Evolutionary conservation across 768 basidiomycete genomes (phyloP), one percentile per base, ranked within the genome.

Genomic region (Lactarius evosmus): DNA sequence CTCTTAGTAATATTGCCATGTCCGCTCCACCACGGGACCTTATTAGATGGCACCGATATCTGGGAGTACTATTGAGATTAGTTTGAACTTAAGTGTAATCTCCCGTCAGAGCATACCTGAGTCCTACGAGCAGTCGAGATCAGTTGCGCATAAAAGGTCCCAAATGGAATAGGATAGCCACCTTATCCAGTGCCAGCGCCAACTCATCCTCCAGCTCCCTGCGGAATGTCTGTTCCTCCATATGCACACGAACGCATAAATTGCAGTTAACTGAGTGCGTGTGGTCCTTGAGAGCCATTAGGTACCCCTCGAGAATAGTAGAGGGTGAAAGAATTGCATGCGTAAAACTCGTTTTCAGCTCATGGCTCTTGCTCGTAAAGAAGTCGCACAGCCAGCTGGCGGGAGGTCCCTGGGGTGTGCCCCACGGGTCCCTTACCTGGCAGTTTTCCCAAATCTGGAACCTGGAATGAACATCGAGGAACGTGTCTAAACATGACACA

Each of bases 141-240:
- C n/a, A n/a, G n/a, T n/a, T n/a, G n/a, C n/a, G n/a, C n/a, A n/a
- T n/a, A n/a, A n/a, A n/a, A n/a, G n/a, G n/a, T n/a, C n/a, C n/a
- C n/a, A n/a, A n/a, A n/a, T n/a, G n/a, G n/a, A n/a, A n/a, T n/a
- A 16, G 2, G 36, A 16, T 38, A 38, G 16, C 46, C 40, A 59
- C 58, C 22, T 30, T 33, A n/a, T 64, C 50, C 25, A 52, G 59
- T 8, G 33, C 52, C 19, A 22, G 53, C 50, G 34, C 29, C 19
- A 60, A 29, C 49, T 30, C 29, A 27, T 51, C 38, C 50, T 60
- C 27, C 29, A 52, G 38, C 29, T 60, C 49, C 12, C 19, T 27
- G n/a, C 7, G 40, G 50, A 51, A 60, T 12, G 27, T n/a, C 49
- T 29, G 22, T 17, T 36, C 58, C 8, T 60, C 50, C 46, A 52